Evolutionary conservation across 2,329 filamentous ascomycete genomes (phyloP).

Genomic region (Fusarium redolens): DNA sequence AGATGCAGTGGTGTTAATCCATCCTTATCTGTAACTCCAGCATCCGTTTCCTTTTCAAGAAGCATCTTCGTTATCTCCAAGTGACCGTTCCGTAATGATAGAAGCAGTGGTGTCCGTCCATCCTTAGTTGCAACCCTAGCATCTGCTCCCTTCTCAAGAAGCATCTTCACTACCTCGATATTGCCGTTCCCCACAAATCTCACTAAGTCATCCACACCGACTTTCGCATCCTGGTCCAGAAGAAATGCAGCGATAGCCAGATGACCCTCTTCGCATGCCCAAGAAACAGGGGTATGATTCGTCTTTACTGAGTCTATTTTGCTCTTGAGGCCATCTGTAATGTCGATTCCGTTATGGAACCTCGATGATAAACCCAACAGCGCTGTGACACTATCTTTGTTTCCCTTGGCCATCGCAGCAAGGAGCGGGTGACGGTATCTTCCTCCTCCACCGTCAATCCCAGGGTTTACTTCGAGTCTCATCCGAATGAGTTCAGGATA

Average conservation of each 20-base stretch:
- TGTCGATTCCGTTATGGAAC: not conserved
- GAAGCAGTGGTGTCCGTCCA: no score
- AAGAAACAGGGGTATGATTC: not conserved
- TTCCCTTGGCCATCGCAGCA: slow-evolving; percentile 14
- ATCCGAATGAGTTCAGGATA: not conserved
- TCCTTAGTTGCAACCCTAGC: no score
- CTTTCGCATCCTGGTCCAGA: not conserved
- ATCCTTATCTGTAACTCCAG: no score
- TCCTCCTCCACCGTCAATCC: not conserved
- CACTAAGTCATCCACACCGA: not conserved
- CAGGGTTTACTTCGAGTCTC: not conserved
- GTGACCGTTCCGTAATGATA: no score
- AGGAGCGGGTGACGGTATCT: slow-evolving; percentile 21
- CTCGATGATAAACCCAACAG: not conserved
- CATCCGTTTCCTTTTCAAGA: no score
- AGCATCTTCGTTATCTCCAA: no score
- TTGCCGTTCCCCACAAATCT: no score
- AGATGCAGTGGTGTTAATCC: no score
- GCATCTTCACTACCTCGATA: no score
- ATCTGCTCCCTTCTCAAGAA: no score
- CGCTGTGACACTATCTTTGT: slow-evolving; percentile 6
- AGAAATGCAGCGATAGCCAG: not conserved
- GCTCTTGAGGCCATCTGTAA: not conserved
- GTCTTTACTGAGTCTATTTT: not conserved
- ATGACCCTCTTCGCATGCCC: not conserved